Percentiles rank a stretch among this genome's conserved stretches.
These are phyloP conservation scores for Puccinia triticina DNA, from an alignment of 1,284 basidiomycete genomes.

Conservation along the genomic window DNA sequence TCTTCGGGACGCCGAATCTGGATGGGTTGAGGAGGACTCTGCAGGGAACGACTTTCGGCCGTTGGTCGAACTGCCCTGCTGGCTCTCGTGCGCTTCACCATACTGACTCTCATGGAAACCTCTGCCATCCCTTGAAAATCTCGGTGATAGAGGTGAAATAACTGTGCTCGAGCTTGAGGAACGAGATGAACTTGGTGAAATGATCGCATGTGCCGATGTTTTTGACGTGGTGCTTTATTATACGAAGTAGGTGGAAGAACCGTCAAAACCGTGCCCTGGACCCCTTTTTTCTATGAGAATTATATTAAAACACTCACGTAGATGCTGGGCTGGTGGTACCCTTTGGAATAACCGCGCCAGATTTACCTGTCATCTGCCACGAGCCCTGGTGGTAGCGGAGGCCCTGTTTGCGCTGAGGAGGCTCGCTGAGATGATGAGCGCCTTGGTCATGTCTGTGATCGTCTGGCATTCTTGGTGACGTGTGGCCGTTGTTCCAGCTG, in stretches of 20 bases:
- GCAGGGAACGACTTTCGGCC: conserved; percentile 18
- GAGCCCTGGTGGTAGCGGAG: conserved; percentile 28
- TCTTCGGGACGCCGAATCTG: neutral
- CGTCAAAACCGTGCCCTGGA: neutral
- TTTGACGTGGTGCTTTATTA: neutral
- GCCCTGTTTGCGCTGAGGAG: conserved; percentile 1
- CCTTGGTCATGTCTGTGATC: neutral
- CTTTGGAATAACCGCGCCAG: conserved; percentile 7
- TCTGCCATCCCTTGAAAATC: neutral
- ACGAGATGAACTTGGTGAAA: conserved; percentile 11
- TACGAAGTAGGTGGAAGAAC: neutral
- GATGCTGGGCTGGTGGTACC: conserved; percentile 21
- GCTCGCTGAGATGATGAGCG: conserved; percentile 13
- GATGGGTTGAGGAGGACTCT: neutral
- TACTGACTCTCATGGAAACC: neutral
- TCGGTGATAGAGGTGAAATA: conserved; percentile 15
- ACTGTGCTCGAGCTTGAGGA: neutral
- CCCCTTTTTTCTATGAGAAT: neutral
- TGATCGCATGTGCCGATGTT: conserved; percentile 16
- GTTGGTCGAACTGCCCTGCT: neutral
- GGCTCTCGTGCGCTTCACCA: neutral
- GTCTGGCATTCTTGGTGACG: neutral
- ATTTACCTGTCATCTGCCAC: conserved; percentile 26
- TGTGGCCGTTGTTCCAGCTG: neutral
- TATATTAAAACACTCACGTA: conserved; percentile 8